Percentiles rank a stretch among this genome's conserved stretches.
Conservation (phyloP, 2,329 filamentous ascomycete species). For the Monosporascus ibericus region DNA sequence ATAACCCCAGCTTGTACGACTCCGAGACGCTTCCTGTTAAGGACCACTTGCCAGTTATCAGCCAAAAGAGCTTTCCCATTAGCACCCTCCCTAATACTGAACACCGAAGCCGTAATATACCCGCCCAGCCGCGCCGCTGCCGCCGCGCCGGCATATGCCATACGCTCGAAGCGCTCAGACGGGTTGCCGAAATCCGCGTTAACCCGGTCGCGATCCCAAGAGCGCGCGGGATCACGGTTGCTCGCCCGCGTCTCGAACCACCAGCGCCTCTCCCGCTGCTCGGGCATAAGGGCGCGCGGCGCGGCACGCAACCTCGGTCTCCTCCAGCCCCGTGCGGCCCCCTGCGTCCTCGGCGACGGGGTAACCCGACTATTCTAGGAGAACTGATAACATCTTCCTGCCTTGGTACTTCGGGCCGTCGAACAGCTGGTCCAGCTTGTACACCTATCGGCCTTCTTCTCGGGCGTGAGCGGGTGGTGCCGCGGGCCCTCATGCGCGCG, state of each 20-base stretch:
- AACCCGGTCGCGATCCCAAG: neutral
- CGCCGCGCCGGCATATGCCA: neutral
- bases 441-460: constrained; percentile 8
- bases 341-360: constrained; percentile 26
- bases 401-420: constrained; percentile 10
- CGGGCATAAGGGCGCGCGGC: constrained; percentile 11
- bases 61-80: too few species aligned
- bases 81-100: too few species aligned
- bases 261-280: constrained; percentile 18
- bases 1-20: too few species aligned
- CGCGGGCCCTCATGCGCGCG: constrained; percentile 9
- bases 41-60: too few species aligned
- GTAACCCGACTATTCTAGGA: constrained; percentile 9
- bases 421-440: constrained; percentile 11
- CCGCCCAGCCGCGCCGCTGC: neutral
- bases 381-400: neutral
- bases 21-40: too few species aligned
- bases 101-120: neutral
- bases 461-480: constrained; percentile 6
- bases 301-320: constrained; percentile 22
- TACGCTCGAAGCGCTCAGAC: neutral
- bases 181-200: neutral
- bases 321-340: constrained; percentile 18
- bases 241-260: constrained; percentile 19
- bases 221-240: too few species aligned